Base-by-base conservation (phyloP, 805 yeast species). In the Pichia thaimueangensis region DNA sequence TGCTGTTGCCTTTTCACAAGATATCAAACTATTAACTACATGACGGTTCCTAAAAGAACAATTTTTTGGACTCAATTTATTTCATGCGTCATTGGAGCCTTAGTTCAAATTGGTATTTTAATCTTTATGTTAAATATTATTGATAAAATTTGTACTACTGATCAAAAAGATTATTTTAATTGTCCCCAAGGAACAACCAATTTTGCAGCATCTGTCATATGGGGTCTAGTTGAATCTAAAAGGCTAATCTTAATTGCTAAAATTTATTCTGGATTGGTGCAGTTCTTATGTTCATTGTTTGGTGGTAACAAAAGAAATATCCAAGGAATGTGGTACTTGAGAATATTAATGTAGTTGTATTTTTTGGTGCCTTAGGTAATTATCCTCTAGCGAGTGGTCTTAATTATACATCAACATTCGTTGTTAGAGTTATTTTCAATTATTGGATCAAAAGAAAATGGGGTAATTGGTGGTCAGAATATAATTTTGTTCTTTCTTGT, bases 181-280 rank as follows among this genome's bases (percentile, higher is more conserved):
- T 32, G 35, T 32, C 35, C 35, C 12, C 35, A 32, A 17, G 35
- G 35, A 16, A 32, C 35, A 17, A 32, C 35, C 4, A 32, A 32
- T 20, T 32, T 32, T 32, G 35, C 35, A 20, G 35, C 35, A 8
- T 32, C 35, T 17, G 35, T 32, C 13, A 32, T 32, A 8, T 32
- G 35, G 35, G 35, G 35, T 5, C 17, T 32, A 22, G 35, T 32
- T 17, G 35, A 23, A 10, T 23, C 35, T 7, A 32, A 32, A 15
- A 20, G 35, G 12, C 17, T 32, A 22, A 32, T 32, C 12, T 32
- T 23, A 20, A 15, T 32, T 32, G 35, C 23, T 20, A 32, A 32
- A 32, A 32, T 32, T 20, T 32, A 32, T 17, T 32, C 35, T 32
- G 35, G 35, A 32, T 32, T 22, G 35, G 35, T 5, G 35, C 35